Conservation (phyloP, 23 red algal species). For the Gracilariopsis chorda region DNA sequence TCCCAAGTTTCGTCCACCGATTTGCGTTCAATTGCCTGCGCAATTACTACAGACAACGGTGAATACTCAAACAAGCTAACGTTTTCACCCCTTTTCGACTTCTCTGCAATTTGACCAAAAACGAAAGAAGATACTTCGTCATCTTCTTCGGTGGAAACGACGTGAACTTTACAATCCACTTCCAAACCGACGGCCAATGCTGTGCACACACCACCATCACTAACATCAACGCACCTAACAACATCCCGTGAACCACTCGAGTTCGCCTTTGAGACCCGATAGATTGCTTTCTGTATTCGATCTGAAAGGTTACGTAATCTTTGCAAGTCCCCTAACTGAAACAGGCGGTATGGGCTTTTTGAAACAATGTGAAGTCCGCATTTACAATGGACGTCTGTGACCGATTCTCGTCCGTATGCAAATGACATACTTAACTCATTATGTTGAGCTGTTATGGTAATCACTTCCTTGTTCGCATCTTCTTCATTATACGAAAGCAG, state of each 20-base stretch:
- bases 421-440: conserved; percentile 32
- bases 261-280: background rate
- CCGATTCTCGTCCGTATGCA: background rate
- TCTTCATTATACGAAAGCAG: background rate
- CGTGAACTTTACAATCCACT: background rate
- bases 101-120: conserved; percentile 31
- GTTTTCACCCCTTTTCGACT: background rate
- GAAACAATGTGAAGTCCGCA: conserved; percentile 43
- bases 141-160: conserved; percentile 37
- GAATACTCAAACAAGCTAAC: background rate
- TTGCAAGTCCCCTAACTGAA: conserved; percentile 19
- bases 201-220: conserved; percentile 37
- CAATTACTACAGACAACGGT: background rate
- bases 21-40: background rate
- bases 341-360: conserved; percentile 38
- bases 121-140: conserved; percentile 47
- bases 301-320: background rate
- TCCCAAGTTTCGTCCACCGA: background rate
- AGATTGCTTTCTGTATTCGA: conserved; percentile 14
- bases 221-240: conserved; percentile 43
- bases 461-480: background rate
- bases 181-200: background rate
- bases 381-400: background rate
- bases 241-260: background rate
- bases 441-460: conserved; percentile 24